These are phyloP conservation scores for Arthromyces matolae DNA, from an alignment of 768 basidiomycete species.

Conservation along the genomic window DNA sequence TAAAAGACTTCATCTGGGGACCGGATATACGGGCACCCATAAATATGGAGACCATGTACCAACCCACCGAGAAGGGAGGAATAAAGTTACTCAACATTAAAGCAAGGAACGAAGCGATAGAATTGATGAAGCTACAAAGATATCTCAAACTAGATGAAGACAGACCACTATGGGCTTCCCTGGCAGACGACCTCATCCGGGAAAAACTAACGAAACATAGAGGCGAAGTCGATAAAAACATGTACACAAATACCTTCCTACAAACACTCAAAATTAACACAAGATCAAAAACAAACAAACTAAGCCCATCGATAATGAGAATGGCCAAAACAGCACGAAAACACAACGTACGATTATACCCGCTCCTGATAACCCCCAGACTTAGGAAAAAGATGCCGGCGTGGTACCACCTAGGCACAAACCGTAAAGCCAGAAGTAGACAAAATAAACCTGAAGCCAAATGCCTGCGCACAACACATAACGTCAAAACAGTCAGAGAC, in stretches of 20 bases:
- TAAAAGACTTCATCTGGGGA: not conserved
- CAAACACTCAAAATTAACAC: not conserved
- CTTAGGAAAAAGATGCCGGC: not conserved
- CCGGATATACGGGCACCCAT: not conserved
- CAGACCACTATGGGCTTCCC: not conserved
- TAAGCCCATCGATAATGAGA: not conserved
- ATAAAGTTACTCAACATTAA: conserved; percentile 1
- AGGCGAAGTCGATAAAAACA: not conserved
- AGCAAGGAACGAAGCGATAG: not conserved
- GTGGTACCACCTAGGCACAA: not conserved
- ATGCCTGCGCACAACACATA: not conserved
- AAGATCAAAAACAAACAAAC: not conserved
- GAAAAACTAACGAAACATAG: conserved; percentile 10
- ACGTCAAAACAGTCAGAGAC: not conserved
- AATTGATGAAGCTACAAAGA: not conserved
- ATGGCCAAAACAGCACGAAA: not conserved
- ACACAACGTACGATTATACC: not conserved
- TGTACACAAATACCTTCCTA: not conserved
- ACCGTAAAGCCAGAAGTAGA: not conserved
- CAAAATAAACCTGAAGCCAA: not conserved
- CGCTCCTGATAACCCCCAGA: not conserved
- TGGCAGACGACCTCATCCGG: not conserved
- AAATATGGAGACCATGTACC: not conserved
- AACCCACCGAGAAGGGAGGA: not conserved
- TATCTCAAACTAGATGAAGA: not conserved